Base-by-base conservation (phyloP, 257 asterid genomes). In the Eucommia ulmoides region DNA sequence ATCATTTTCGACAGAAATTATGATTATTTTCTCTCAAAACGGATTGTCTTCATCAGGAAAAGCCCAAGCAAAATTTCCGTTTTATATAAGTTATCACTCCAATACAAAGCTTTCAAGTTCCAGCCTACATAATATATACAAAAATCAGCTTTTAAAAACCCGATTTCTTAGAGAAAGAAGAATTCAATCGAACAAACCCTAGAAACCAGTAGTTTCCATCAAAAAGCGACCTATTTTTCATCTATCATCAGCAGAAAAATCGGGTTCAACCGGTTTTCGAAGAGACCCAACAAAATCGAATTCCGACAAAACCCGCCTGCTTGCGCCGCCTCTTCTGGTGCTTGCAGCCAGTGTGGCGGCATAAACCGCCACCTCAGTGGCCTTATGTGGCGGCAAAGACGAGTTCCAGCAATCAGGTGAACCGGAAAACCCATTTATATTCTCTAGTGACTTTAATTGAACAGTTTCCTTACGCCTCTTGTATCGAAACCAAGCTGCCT, bases 401-500 rank as follows among this genome's bases (percentile, higher is more conserved):
- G 50, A 41, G 12, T 71, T 21, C 20, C 10, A 56, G 3, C 69
- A 56, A 29, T 58, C 74, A 4, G 33, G 41, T 48, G 23, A 66
- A 3, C 41, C 19, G 26, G 41, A 33, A 35, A 49, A 1, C 38
- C 17, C 61, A 0, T 19, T 22, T 6, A 6, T 10, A 16, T 23
- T 56, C 60, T 63, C 77, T 61, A 48, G 22, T 19, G 66, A 75
- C 49, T 68, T 75, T 2, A 76, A 33, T 19, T 7, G 51, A 2
- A 56, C 74, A 0, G 71, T 73, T 19, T 67, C 76, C 56, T 38
- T 74, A 44, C 71, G 61, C 24, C 70, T 67, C 35, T 64, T 65
- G 59, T 72, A 79, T 21, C 85, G 55, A 55, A 72, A 70, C 89
- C 89, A 79, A 1, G 81, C 80, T 1, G 89, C 86, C 58, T 82